These are phyloP conservation scores for Terfezia boudieri DNA, from an alignment of 495 filamentous ascomycete genomes.

Conservation along the genomic window DNA sequence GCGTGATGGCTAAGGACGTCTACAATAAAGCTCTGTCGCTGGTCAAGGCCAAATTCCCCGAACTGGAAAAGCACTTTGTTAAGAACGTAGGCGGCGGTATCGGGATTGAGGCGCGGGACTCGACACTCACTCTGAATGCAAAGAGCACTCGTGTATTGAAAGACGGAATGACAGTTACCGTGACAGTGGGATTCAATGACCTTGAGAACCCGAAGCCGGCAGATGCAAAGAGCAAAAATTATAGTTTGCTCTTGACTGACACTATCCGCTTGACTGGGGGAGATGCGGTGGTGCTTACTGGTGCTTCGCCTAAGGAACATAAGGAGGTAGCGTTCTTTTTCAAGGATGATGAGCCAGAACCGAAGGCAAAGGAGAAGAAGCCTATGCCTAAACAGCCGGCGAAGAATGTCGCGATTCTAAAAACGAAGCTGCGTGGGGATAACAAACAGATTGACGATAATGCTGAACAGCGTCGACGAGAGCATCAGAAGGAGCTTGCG, in stretches of 20 bases:
- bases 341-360: conserved; percentile 62
- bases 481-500: conserved; percentile 83
- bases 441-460: conserved; percentile 72
- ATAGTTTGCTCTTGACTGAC: conserved; percentile 76
- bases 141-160: conserved; percentile 66
- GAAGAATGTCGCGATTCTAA: conserved; percentile 57
- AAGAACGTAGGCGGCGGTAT: conserved; percentile 80
- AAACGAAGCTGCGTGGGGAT: conserved; percentile 81
- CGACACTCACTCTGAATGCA: conserved; percentile 54
- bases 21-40: conserved; percentile 65
- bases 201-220: conserved; percentile 61
- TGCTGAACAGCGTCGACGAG: conserved; percentile 62
- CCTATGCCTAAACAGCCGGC: conserved; percentile 65
- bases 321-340: conserved; percentile 94
- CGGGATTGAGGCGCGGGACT: conserved; percentile 73
- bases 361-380: conserved; percentile 55
- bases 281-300: conserved; percentile 74
- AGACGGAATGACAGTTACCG: conserved; percentile 87
- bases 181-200: conserved; percentile 73
- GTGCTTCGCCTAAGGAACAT: conserved; percentile 68
- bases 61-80: conserved; percentile 76
- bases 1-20: conserved; percentile 66
- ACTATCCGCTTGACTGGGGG: conserved; percentile 67
- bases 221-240: conserved; percentile 65
- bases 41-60: conserved; percentile 71